phyloP scores from a whole-genome alignment of 352 stramenopile species.

The Phytophthora pseudosyringae region DNA sequence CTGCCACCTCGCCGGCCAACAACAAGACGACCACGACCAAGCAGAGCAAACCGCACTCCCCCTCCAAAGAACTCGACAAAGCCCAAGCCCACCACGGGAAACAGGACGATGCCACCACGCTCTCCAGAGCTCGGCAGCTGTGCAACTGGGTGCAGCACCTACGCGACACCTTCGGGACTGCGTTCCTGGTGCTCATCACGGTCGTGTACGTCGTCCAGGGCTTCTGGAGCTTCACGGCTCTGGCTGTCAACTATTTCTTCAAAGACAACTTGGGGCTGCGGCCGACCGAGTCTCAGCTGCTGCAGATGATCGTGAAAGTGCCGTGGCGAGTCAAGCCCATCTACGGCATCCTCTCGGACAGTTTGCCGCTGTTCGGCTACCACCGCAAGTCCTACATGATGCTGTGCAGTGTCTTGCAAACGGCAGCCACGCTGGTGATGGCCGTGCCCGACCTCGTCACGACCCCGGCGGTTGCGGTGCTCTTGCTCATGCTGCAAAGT shows the following conservation, averaged over 20 bases:
- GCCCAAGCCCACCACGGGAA: conserved; percentile 1
- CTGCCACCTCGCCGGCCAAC: conserved; percentile 11
- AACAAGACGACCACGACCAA: conserved; percentile 10
- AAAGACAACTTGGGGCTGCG: conserved; percentile 96
- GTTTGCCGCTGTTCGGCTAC: conserved; percentile 94
- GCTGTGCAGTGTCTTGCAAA: conserved; percentile 80
- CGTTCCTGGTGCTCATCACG: conserved; percentile 70
- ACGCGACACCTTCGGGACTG: conserved; percentile 68
- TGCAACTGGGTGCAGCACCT: conserved; percentile 58
- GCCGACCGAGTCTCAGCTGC: conserved; percentile 91
- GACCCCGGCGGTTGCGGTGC: conserved; percentile 54
- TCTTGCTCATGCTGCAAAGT: conserved; percentile 84
- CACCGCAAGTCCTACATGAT: conserved; percentile 96
- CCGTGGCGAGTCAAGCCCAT: conserved; percentile 97
- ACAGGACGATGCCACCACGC: neutral
- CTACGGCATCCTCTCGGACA: conserved; percentile 97
- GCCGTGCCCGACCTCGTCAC: conserved; percentile 63
- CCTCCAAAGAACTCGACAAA: conserved; percentile 13
- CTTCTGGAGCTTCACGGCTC: conserved; percentile 91
- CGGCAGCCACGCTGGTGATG: conserved; percentile 60
- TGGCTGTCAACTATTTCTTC: conserved; percentile 96
- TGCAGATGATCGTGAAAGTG: conserved; percentile 93
- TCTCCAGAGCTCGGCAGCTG: conserved; percentile 48
- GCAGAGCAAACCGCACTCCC: conserved; percentile 2
- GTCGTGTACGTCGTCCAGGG: conserved; percentile 95